A percentile compares a stretch with the other conserved stretches of the same genome.
These are phyloP conservation scores for Rhodosporidiobolus sp. DNA, from an alignment of 768 basidiomycete genomes.

Conservation along the genomic window DNA sequence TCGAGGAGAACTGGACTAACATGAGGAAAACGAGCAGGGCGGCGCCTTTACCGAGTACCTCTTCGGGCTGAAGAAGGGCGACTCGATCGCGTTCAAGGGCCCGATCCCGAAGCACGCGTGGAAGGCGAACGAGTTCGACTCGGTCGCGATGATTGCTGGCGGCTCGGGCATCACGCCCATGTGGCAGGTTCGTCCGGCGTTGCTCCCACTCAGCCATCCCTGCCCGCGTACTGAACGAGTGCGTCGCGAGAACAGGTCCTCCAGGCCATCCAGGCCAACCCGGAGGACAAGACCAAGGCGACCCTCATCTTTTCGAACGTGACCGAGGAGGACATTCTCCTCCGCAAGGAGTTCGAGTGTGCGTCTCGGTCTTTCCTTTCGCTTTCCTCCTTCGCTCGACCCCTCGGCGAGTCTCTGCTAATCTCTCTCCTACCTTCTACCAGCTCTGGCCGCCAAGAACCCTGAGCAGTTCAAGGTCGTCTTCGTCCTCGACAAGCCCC, in stretches of 20 bases:
- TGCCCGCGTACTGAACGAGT: neutral
- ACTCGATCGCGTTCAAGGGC: conserved; percentile 77
- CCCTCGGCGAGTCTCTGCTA: too few species aligned
- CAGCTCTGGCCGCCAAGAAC: conserved; percentile 50
- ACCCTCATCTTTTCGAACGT: conserved; percentile 88
- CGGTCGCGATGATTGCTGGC: conserved; percentile 81
- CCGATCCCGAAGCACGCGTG: conserved; percentile 84
- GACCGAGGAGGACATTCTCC: conserved; percentile 82
- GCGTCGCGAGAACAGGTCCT: neutral
- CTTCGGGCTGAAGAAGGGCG: conserved; percentile 71
- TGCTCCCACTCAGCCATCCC: neutral
- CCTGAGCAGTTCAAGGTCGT: conserved; percentile 66
- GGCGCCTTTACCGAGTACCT: conserved; percentile 56
- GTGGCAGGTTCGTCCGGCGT: conserved; percentile 55
- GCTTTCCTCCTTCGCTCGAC: neutral
- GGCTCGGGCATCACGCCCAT: conserved; percentile 74
- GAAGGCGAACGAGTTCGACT: conserved; percentile 68
- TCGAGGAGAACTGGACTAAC: too few species aligned
- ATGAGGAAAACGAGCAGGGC: too few species aligned
- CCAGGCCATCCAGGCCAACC: conserved; percentile 39
- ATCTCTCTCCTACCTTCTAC: too few species aligned
- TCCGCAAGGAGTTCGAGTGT: conserved; percentile 69
- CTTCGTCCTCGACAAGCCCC: conserved; percentile 79
- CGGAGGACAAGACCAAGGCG: conserved; percentile 92
- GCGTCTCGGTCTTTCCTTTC: neutral